phyloP scores from a whole-genome alignment of 2,329 filamentous ascomycete species.

The Exophiala alcalophila region DNA sequence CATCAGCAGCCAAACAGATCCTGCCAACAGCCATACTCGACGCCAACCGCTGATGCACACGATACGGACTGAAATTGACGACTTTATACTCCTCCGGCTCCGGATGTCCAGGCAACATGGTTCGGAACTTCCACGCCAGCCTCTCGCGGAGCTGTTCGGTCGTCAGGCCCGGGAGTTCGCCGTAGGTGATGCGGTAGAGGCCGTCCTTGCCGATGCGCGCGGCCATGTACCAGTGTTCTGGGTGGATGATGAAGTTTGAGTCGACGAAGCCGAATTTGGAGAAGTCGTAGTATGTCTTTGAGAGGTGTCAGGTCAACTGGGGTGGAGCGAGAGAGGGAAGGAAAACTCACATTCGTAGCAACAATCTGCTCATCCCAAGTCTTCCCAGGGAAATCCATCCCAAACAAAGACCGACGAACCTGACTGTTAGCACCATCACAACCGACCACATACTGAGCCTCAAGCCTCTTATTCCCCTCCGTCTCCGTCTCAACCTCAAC shows the following conservation, averaged over 20 bases:
- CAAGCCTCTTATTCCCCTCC: conserved; percentile 13
- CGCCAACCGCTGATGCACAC: conserved; percentile 60
- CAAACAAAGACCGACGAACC: conserved; percentile 18
- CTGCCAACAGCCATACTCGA: conserved; percentile 57
- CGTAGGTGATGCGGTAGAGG: conserved; percentile 63
- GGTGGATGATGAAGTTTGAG: conserved; percentile 57
- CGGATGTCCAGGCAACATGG: conserved; percentile 59
- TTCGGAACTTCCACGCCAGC: conserved; percentile 55
- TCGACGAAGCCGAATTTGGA: conserved; percentile 40
- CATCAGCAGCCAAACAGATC: conserved; percentile 58
- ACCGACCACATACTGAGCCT: conserved; percentile 41
- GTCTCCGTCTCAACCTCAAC: conserved; percentile 23
- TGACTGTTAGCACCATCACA: conserved; percentile 37
- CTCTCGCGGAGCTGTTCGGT: conserved; percentile 53
- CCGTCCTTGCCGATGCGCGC: conserved; percentile 59
- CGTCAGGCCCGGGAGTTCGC: conserved; percentile 54
- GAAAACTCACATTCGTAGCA: conserved; percentile 26
- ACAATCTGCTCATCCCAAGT: conserved; percentile 29
- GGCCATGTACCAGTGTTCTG: conserved; percentile 61
- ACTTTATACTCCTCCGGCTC: conserved; percentile 58
- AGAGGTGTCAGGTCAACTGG: neutral
- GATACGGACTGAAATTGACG: conserved; percentile 58
- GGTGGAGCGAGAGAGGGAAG: neutral
- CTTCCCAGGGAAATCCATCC: conserved; percentile 20
- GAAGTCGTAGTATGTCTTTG: conserved; percentile 61